phyloP scores from a whole-genome alignment of 2,329 filamentous ascomycete genomes.

The Tolypocladium ovalisporum region DNA sequence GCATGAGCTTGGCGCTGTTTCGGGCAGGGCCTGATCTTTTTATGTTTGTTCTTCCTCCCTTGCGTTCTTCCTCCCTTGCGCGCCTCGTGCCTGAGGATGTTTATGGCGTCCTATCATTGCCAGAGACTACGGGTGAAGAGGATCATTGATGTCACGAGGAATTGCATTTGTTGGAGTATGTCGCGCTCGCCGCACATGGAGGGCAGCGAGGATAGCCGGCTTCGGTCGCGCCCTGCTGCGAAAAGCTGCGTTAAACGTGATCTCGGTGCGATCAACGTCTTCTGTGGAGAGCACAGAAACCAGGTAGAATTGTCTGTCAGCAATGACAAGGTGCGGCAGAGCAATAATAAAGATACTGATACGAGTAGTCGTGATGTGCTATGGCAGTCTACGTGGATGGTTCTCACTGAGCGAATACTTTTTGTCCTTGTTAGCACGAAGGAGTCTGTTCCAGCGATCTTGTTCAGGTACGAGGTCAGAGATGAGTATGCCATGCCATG shows the following conservation, averaged over 20 bases:
- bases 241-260: background rate
- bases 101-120: background rate
- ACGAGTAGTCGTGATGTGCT: background rate
- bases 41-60: background rate
- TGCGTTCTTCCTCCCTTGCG: background rate
- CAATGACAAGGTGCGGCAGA: conserved; percentile 8
- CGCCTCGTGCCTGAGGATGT: background rate
- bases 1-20: conserved; percentile 20
- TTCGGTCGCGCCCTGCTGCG: background rate
- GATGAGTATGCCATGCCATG: background rate
- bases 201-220: background rate
- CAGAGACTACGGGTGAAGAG: background rate
- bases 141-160: background rate
- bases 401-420: background rate
- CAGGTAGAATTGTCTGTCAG: conserved; percentile 13
- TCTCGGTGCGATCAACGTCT: background rate
- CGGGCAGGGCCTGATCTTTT: conserved; percentile 5
- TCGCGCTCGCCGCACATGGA: background rate
- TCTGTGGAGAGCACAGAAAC: background rate
- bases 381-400: background rate
- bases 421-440: background rate
- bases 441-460: background rate
- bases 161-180: background rate
- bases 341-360: background rate
- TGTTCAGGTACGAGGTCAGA: background rate